Base-by-base conservation (phyloP, 805 yeast genomes). In the Candida tallmaniae region DNA sequence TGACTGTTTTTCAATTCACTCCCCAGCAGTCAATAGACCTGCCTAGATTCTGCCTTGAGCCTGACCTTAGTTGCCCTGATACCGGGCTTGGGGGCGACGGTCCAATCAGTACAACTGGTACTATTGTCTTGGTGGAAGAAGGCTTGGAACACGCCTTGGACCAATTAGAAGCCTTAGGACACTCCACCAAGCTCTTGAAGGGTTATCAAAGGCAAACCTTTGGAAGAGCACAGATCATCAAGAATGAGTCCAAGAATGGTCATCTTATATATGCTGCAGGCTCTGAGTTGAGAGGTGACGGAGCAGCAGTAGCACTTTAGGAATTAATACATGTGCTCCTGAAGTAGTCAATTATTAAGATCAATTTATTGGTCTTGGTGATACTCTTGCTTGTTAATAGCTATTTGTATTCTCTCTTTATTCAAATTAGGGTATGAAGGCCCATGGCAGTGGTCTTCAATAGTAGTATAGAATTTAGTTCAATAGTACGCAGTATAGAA, bases 281-380 rank as follows among this genome's bases (percentile, higher is more conserved):
- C 2, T 75, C 83, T 35, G 95, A 84, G 45, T 71, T 67, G n/a
- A 68, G 95, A 34, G 94, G 89, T n/a, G 95, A 84, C 54, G 94
- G 94, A 6, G 82, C 83, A 2, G 80, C 90, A 8, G 73, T 73
- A 11, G 78, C 86, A 1, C 35, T 50, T 9, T 27, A 24, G n/a
- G 16, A 24, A 24, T 7, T 6, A n/a, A n/a, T n/a, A n/a, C n/a
- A n/a, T n/a, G n/a, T n/a, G n/a, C n/a, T n/a, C n/a, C n/a, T n/a
- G n/a, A n/a, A n/a, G n/a, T n/a, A n/a, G n/a, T n/a, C n/a, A n/a
- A n/a, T n/a, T n/a, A n/a, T n/a, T n/a, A n/a, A n/a, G n/a, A n/a
- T n/a, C n/a, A n/a, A n/a, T n/a, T n/a, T n/a, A n/a, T n/a, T n/a
- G n/a, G n/a, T n/a, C n/a, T n/a, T n/a, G n/a, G n/a, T n/a, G n/a